Base-by-base conservation (phyloP, 2,329 filamentous ascomycete genomes). In the Cladophialophora chaetospira region DNA sequence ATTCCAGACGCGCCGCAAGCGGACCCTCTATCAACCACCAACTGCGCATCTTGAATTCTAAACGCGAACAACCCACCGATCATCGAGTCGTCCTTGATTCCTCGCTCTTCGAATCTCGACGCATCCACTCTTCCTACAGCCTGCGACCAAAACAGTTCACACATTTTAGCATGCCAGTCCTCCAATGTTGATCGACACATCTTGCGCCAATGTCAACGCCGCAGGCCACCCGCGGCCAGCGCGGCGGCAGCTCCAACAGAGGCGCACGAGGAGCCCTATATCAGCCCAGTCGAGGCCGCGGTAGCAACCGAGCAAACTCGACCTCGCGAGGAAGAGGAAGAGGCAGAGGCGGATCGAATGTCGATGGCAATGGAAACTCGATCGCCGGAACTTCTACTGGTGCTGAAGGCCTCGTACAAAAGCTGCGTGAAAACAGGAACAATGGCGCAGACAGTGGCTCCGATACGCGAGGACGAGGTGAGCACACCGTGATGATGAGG, bases 151-250 rank as follows among this genome's bases (percentile, higher is more conserved):
- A 21, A 5, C 42, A 6, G 10, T 28, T n/a, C 33, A n/a, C 42
- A 11, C 10, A 13, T 26, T 10, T 23, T 35, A 19, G 9, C 53
- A 58, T 62, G 60, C 51, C 46, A 51, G 23, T 44, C 50, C 45
- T 47, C 58, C 53, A 26, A 63, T 63, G 61, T 61, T 61, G 61
- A 61, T 58, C 48, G 36, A 51, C 21, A 47, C 40, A 23, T 29
- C 15, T 21, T 38, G 47, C 46, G 53, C 49, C 54, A 53, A 64
- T 64, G 62, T 64, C 60, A 58, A 57, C 62, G 50, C 62, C 53
- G 46, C 60, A 54, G 53, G 54, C 57, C 58, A 56, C 51, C 36
- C 62, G 62, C 57, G 60, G 60, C 31, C 62, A 58, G 49, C 61
- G 62, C 55, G 62, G 62, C 53, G 62, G 62, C 51, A 57, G 44